These are phyloP conservation scores for Ogataea nitratoaversa DNA, from an alignment of 805 yeast genomes.

Conservation along the genomic window DNA sequence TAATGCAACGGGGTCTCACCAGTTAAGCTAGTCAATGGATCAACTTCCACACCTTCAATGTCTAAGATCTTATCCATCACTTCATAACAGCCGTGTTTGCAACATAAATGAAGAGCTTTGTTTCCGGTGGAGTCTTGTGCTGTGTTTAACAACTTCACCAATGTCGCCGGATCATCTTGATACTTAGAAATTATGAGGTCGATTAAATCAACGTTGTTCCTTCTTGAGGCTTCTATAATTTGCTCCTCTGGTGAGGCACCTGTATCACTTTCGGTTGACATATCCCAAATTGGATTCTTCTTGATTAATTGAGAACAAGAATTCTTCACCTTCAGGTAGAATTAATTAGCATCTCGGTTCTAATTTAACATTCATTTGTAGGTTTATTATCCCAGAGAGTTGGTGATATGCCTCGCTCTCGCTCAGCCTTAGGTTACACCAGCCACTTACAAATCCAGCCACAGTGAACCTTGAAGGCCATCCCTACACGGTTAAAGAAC, in stretches of 20 bases:
- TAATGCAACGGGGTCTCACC: conserved; percentile 89
- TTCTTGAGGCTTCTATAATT: conserved; percentile 78
- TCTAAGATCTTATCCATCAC: conserved; percentile 78
- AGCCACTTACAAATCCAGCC: too few species aligned
- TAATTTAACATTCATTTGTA: too few species aligned
- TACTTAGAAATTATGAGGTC: conserved; percentile 42
- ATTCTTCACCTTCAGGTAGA: too few species aligned
- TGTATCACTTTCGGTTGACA: conserved; percentile 25
- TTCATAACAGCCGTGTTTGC: conserved; percentile 80
- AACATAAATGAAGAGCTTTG: conserved; percentile 77
- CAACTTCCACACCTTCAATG: conserved; percentile 86
- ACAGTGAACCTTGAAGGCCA: too few species aligned
- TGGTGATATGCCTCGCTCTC: too few species aligned
- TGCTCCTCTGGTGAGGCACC: conserved; percentile 82
- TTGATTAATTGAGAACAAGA: too few species aligned
- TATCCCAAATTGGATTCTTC: background rate
- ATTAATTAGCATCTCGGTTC: too few species aligned
- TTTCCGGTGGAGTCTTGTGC: conserved; percentile 76
- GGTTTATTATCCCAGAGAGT: too few species aligned
- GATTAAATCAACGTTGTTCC: conserved; percentile 79
- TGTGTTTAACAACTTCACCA: conserved; percentile 55
- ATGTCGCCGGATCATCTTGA: conserved; percentile 31
- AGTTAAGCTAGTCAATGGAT: conserved; percentile 64
- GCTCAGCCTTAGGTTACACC: too few species aligned
- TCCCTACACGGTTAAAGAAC: too few species aligned